phyloP scores from a whole-genome alignment of 2,329 filamentous ascomycete genomes.

The Penicillium freii region DNA sequence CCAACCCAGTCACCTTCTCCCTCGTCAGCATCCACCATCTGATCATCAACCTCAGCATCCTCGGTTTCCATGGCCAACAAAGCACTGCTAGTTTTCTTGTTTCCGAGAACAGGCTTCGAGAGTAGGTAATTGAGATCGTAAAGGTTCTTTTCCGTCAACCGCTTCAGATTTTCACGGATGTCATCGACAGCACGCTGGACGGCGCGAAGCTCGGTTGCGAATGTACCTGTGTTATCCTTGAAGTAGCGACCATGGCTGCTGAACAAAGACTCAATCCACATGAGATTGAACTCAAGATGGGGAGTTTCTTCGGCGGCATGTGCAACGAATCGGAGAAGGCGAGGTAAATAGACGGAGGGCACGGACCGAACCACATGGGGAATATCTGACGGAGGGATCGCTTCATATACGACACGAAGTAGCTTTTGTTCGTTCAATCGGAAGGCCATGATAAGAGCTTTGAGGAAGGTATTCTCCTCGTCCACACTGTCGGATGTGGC shows the following conservation, averaged over 20 bases:
- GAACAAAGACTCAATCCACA: conserved; percentile 83
- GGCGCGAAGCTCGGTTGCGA: conserved; percentile 79
- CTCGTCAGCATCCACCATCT: conserved; percentile 37
- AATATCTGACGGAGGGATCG: conserved; percentile 72
- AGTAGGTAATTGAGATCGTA: conserved; percentile 85
- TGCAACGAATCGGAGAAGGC: conserved; percentile 82
- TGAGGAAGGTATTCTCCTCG: conserved; percentile 74
- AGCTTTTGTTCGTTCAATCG: conserved; percentile 83
- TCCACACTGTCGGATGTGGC: conserved; percentile 52
- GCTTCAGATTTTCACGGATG: conserved; percentile 78
- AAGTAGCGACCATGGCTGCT: conserved; percentile 82
- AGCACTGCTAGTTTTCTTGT: conserved; percentile 30
- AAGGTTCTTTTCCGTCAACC: conserved; percentile 80
- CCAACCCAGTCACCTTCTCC: conserved; percentile 55
- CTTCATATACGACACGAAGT: conserved; percentile 81
- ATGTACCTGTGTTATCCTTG: conserved; percentile 72
- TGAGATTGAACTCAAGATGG: conserved; percentile 89
- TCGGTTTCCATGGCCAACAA: conserved; percentile 32
- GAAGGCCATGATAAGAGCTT: conserved; percentile 95
- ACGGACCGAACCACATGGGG: conserved; percentile 73
- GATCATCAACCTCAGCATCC: conserved; percentile 28
- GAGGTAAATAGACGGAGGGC: conserved; percentile 80
- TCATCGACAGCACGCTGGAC: conserved; percentile 76
- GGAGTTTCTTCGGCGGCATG: conserved; percentile 84
- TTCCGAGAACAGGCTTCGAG: conserved; percentile 47